Base-by-base conservation (phyloP, 225 moss, liverwort and hornwort species). In the Bryoerythrophyllum caledonicum region DNA sequence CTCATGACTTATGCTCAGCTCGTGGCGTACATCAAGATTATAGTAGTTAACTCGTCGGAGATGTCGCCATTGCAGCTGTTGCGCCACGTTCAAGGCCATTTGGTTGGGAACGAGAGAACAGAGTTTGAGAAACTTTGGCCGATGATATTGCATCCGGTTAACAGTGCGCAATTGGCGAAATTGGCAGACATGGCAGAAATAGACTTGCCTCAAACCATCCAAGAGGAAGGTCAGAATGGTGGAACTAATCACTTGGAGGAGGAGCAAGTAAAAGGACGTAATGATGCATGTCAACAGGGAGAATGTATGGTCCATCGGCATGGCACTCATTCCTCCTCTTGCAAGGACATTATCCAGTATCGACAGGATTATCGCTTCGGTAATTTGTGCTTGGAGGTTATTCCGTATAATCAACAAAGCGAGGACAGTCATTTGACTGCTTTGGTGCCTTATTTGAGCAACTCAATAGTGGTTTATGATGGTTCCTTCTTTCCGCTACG, bases 391-490 rank as follows among this genome's bases (percentile, higher is more conserved):
- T 19, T 28, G 24, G 73, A 85, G 12, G 17, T 73, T 26, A 51
- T 73, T 1, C 21, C 62, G 1, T 40, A 40, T 17, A 49, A 19
- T 49, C 48, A 19, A 6, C 48, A 17, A 49, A 49, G 19, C 6
- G 40, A 34, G 35, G 12, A 7, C 16, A 67, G 67, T n/a, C 28
- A 8, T 0, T 0, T 73, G 11, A 63, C 73, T 34, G 41, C 82
- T 56, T 53, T 92, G 3, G 90, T 94, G 24, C 84, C 83, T 20
- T 84, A 83, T 74, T 51, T 70, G 30, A 34, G 17, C 10, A 59
- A 75, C 14, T 80, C 79, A 49, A 10, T 92, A 5, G 86, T 89
- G 21, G 64, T 80, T 17, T 87, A 86, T 63, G 73, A 77, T 46
- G 82, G 83, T 10, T 70, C 82, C 11, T 65, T 86, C 5, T 57